These are phyloP conservation scores for Pythium guiyangense DNA, from an alignment of 352 stramenopile genomes.

Conservation along the genomic window DNA sequence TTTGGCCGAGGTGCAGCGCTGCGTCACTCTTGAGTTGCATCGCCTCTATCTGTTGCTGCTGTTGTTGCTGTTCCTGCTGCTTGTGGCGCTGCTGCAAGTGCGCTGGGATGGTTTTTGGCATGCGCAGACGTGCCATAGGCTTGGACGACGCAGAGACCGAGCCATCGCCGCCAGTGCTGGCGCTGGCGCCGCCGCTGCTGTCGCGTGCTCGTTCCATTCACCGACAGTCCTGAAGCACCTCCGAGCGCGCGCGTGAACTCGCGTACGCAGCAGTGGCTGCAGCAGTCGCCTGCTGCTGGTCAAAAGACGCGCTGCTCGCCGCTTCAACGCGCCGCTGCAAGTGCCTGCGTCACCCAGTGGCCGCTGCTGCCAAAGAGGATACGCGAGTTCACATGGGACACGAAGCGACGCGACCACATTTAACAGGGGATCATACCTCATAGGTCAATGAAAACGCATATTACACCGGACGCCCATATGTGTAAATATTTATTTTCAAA, in stretches of 20 bases:
- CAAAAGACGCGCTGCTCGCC: conserved; percentile 13
- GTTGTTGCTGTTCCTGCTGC: conserved; percentile 2
- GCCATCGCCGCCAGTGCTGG: neutral
- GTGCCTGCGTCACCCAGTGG: conserved; percentile 3
- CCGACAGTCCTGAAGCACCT: conserved; percentile 1
- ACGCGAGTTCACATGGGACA: neutral
- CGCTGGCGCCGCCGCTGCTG: neutral
- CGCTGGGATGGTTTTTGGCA: conserved; percentile 12
- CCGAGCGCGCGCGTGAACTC: neutral
- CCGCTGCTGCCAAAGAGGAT: neutral
- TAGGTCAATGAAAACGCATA: neutral
- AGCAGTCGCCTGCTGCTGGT: conserved; percentile 3
- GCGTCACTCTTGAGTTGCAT: conserved; percentile 5
- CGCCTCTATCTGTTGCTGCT: conserved; percentile 2
- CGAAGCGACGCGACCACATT: neutral
- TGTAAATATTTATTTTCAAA: neutral
- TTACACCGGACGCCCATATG: neutral
- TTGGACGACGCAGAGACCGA: conserved; percentile 2
- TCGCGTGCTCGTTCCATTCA: conserved; percentile 9
- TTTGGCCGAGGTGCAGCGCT: neutral
- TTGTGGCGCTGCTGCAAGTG: conserved; percentile 17
- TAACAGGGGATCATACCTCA: neutral
- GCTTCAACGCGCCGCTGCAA: conserved; percentile 15
- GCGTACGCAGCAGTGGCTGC: neutral
- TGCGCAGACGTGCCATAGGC: conserved; percentile 6